Conservation (phyloP, 441 rosid species). For the Daphne laureola region DNA sequence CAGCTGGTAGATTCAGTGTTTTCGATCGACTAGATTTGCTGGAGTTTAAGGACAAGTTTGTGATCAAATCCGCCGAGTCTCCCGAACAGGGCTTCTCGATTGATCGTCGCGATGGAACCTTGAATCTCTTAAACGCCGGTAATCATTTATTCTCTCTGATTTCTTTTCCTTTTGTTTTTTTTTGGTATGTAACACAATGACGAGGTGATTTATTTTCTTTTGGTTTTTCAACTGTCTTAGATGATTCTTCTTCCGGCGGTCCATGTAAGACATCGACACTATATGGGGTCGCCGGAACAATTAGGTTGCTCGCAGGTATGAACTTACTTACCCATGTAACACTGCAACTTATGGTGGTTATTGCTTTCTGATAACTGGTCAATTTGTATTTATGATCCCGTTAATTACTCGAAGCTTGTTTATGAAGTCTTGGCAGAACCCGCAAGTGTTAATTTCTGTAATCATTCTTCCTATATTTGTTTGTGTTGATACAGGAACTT, state of each 20-base stretch:
- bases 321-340: neutral
- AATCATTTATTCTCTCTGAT: neutral
- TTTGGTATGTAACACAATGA: neutral
- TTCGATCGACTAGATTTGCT: constrained; percentile 54
- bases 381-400: too few species aligned
- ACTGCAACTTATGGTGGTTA: too few species aligned
- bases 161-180: constrained; percentile 2
- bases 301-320: constrained; percentile 78
- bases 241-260: constrained; percentile 29
- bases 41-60: constrained; percentile 71
- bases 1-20: constrained; percentile 55
- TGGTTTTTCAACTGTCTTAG: constrained; percentile 24
- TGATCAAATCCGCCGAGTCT: constrained; percentile 51
- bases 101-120: constrained; percentile 56
- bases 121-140: constrained; percentile 56
- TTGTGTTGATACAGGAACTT: constrained; percentile 43
- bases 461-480: too few species aligned
- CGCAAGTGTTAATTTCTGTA: too few species aligned
- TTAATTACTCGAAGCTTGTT: too few species aligned
- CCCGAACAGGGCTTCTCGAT: constrained; percentile 70
- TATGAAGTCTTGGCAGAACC: too few species aligned
- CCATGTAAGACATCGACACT: constrained; percentile 47
- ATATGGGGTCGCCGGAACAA: constrained; percentile 81
- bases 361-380: too few species aligned
- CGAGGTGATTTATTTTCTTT: neutral